Evolutionary conservation across 2,329 filamentous ascomycete genomes (phyloP), one percentile per base, ranked within the genome.

Genomic region (Pezicula carpinea): DNA sequence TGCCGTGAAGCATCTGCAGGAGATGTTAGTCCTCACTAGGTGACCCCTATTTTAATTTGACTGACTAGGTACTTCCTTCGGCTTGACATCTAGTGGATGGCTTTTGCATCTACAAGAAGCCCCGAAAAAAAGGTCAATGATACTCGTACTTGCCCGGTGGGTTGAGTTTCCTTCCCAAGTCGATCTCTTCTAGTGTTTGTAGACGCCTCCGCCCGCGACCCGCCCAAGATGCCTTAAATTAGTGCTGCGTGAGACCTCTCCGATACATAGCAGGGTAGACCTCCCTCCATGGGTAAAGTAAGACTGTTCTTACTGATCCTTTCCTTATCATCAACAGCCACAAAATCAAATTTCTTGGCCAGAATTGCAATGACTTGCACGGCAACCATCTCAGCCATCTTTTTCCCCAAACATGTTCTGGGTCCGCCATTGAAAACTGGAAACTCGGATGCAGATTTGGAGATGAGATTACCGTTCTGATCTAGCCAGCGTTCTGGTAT

Each of bases 361-460:
- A 83, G 58, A 1, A 66, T 68, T 3, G 75, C 71, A 54, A 83
- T 69, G 7, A 76, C 73, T 63, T 80, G 77, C 14, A 76, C 72
- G 5, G 74, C 79, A 35, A 84, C 71, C 5, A 73, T 53, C 63
- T 84, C 80, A 3, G 82, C 81, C 80, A 84, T 83, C 55, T 73
- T 77, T 67, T 79, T 81, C 3, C 81, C 81, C 31, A 85, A 63
- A 51, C 81, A 85, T 3, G 71, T 70, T 32, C 81, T 68, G n/a
- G 77, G 67, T 0, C 81, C 81, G 15, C 80, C 81, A 55, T 84
- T 82, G 61, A 85, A 85, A 3, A 84, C 80, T 1, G 77, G 80
- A 53, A 76, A 85, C 60, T 83, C 80, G 14, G 71, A 72, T 2
- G 75, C 68, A 44, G 69, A 70, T 49, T 72, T 75, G 23, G 57